These are phyloP conservation scores for Vigna radiata DNA, from an alignment of 306 rosid genomes.

Conservation along the genomic window DNA sequence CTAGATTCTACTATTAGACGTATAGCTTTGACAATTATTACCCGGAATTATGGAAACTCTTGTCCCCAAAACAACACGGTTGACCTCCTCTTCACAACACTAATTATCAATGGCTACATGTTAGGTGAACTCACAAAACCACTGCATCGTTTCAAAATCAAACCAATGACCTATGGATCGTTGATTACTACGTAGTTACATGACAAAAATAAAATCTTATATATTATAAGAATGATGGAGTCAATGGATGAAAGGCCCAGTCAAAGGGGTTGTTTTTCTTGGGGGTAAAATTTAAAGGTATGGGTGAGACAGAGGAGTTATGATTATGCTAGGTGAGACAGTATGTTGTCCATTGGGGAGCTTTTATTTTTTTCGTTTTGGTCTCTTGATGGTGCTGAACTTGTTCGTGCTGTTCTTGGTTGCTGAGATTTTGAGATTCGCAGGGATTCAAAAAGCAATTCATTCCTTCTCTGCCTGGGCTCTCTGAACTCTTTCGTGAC, in stretches of 20 bases:
- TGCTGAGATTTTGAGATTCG: slow-evolving; percentile 38
- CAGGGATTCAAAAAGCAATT: slow-evolving; percentile 33
- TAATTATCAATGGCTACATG: slow-evolving; percentile 33
- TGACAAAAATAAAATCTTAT: too few relatives aligned
- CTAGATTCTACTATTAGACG: slow-evolving; percentile 36
- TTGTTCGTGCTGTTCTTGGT: slow-evolving; percentile 52
- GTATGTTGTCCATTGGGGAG: slow-evolving; percentile 19
- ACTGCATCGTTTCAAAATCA: slow-evolving; percentile 9
- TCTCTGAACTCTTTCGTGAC: slow-evolving; percentile 39
- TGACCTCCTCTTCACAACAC: slow-evolving; percentile 15
- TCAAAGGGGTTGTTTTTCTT: slow-evolving; percentile 41
- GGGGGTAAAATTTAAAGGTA: slow-evolving; percentile 36
- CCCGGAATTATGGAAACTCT: slow-evolving; percentile 49
- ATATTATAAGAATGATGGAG: slow-evolving; percentile 39
- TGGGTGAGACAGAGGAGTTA: slow-evolving; percentile 5
- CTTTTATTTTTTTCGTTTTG: slow-evolving; percentile 30
- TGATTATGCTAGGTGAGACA: slow-evolving; percentile 11
- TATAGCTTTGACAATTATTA: slow-evolving; percentile 53
- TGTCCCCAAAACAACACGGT: slow-evolving; percentile 47
- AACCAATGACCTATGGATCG: neutral
- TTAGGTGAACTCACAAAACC: slow-evolving; percentile 48
- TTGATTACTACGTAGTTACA: neutral
- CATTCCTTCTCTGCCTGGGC: neutral
- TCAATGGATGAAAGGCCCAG: slow-evolving; percentile 46
- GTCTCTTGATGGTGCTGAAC: slow-evolving; percentile 40